Conservation (phyloP, 805 yeast species). For the Metschnikowia borealis region DNA sequence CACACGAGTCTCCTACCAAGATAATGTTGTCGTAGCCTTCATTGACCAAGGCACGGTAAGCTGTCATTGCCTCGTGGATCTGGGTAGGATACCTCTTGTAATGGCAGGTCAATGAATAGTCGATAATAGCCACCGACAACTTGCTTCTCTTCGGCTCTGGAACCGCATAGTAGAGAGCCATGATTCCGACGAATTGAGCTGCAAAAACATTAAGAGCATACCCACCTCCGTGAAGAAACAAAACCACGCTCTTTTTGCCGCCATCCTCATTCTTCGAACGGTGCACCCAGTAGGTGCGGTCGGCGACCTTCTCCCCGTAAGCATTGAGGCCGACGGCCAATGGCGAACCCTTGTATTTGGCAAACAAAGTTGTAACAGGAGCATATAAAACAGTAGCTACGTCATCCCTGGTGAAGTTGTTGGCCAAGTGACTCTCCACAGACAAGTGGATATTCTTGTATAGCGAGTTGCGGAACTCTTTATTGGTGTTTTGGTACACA, state of each 20-base stretch:
- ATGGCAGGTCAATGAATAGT: conserved; percentile 23
- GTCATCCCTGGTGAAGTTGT: conserved; percentile 20
- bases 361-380: conserved; percentile 21
- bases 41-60: conserved; percentile 13
- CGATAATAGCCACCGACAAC: conserved; percentile 20
- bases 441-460: conserved; percentile 28
- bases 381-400: conserved; percentile 20
- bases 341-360: conserved; percentile 12
- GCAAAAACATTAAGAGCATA: conserved; percentile 21
- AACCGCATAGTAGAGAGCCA: conserved; percentile 21
- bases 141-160: conserved; percentile 14
- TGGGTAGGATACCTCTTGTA: conserved; percentile 24
- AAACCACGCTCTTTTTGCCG: conserved; percentile 16
- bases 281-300: conserved; percentile 16
- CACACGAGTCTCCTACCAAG: conserved; percentile 14
- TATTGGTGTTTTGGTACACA: conserved; percentile 23
- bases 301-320: conserved; percentile 15
- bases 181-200: conserved; percentile 22
- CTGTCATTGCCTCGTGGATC: conserved; percentile 19
- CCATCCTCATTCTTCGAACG: conserved; percentile 1
- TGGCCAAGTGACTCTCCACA: conserved; percentile 25
- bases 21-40: conserved; percentile 12
- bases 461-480: conserved; percentile 26
- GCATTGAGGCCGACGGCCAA: conserved; percentile 10
- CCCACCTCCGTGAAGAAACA: conserved; percentile 28